A percentile compares a stretch with the other conserved stretches of the same genome.
phyloP scores from a whole-genome alignment of 1,139 yeast species.

The Suhomyces chickasaworum region DNA sequence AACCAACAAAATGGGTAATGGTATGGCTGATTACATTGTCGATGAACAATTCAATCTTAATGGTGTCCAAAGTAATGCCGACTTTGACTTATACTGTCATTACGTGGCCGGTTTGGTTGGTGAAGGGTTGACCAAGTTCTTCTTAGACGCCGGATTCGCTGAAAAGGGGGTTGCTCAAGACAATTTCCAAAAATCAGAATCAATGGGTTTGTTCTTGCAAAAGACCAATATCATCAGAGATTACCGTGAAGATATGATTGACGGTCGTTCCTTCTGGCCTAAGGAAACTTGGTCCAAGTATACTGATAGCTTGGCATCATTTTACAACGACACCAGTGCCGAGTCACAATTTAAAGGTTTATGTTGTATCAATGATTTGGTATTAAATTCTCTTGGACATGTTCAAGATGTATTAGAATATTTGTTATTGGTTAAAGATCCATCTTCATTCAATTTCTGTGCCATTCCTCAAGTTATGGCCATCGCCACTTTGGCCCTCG shows the following conservation, averaged over 20 bases:
- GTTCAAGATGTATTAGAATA: constrained; percentile 77
- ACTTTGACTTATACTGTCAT: constrained; percentile 90
- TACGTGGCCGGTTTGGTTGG: constrained; percentile 98
- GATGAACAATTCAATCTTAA: constrained; percentile 76
- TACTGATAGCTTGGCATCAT: constrained; percentile 62
- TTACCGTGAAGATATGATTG: constrained; percentile 87
- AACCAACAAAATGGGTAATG: constrained; percentile 87
- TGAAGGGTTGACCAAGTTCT: constrained; percentile 85
- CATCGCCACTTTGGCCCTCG: constrained; percentile 84
- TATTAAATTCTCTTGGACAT: constrained; percentile 76
- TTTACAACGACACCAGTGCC: constrained; percentile 46
- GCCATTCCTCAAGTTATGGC: constrained; percentile 99
- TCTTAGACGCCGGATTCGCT: constrained; percentile 68
- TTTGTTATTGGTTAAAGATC: constrained; percentile 76
- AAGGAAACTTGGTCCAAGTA: constrained; percentile 88
- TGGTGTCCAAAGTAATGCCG: constrained; percentile 77
- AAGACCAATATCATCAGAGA: constrained; percentile 96
- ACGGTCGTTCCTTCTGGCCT: constrained; percentile 97
- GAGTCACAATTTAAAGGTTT: constrained; percentile 56
- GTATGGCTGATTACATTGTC: constrained; percentile 93
- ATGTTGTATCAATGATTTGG: constrained; percentile 79
- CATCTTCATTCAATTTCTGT: constrained; percentile 85
- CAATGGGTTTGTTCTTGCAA: constrained; percentile 95
- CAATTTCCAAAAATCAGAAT: constrained; percentile 62
- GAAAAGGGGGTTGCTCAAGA: constrained; percentile 52